These are phyloP conservation scores for Penicillium paradoxum DNA, from an alignment of 495 filamentous ascomycete species.

Conservation along the genomic window DNA sequence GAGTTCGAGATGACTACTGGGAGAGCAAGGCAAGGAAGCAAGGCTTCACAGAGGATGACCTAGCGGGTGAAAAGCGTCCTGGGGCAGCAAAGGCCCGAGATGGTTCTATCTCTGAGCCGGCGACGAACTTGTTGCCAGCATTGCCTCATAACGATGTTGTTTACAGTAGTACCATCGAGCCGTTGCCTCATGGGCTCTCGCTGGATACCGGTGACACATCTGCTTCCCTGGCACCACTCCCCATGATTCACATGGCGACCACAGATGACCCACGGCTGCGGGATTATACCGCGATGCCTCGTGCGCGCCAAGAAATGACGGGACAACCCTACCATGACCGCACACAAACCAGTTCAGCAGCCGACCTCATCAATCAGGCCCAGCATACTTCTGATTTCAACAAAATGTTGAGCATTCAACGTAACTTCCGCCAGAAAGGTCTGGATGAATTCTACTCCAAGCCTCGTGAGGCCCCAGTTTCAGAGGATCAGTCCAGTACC, in stretches of 20 bases:
- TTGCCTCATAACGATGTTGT: conserved; percentile 67
- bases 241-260: conserved; percentile 78
- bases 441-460: conserved; percentile 72
- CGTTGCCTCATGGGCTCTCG: conserved; percentile 63
- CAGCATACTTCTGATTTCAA: conserved; percentile 87
- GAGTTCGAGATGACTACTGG: conserved; percentile 98
- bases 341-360: conserved; percentile 67
- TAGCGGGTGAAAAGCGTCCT: conserved; percentile 93
- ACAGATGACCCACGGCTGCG: conserved; percentile 71
- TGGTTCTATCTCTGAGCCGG: conserved; percentile 48
- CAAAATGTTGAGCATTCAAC: conserved; percentile 68
- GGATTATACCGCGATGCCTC: conserved; percentile 78
- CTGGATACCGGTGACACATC: conserved; percentile 56
- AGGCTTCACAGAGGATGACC: conserved; percentile 95
- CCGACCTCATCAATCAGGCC: conserved; percentile 85
- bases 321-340: conserved; percentile 87
- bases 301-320: conserved; percentile 83
- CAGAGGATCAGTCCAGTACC: conserved; percentile 45
- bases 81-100: conserved; percentile 86
- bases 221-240: conserved; percentile 63
- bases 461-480: conserved; percentile 66
- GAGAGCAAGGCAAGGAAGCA: conserved; percentile 95
- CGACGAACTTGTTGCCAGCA: conserved; percentile 47
- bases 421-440: conserved; percentile 68
- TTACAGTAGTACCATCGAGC: conserved; percentile 70